Percentiles rank a stretch among this genome's conserved stretches.
phyloP scores from a whole-genome alignment of 176 grass and related monocot genomes.

The Poa annua region DNA sequence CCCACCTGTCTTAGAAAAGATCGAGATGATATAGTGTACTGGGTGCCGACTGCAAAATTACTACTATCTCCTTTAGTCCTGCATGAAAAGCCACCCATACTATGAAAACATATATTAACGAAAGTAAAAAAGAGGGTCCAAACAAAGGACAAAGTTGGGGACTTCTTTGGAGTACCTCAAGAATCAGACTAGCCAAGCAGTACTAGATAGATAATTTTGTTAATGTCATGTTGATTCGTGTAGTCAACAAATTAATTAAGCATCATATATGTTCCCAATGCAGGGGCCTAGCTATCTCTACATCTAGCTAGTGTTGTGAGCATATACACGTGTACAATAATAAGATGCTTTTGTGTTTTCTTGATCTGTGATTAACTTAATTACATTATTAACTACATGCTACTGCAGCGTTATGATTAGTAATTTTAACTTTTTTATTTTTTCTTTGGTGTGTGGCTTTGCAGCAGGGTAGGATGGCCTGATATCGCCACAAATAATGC shows the following conservation, averaged over 20 bases:
- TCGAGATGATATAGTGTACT: constrained; percentile 36
- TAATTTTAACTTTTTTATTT: neutral
- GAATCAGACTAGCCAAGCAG: neutral
- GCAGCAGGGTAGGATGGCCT: constrained; percentile 53
- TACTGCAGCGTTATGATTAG: neutral
- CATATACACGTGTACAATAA: neutral
- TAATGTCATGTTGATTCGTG: neutral
- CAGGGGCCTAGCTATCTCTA: neutral
- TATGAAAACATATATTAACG: neutral
- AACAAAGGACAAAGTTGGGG: constrained; percentile 37
- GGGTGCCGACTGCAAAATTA: constrained; percentile 10
- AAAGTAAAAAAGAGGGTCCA: constrained; percentile 15
- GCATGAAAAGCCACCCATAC: constrained; percentile 9
- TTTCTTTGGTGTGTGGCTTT: constrained; percentile 5
- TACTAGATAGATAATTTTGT: neutral
- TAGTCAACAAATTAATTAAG: neutral
- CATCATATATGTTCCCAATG: neutral
- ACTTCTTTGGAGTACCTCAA: constrained; percentile 19
- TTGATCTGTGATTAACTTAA: neutral
- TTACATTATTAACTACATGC: neutral
- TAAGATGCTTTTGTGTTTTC: neutral
- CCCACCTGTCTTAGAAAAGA: constrained; percentile 37
- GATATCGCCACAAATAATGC: constrained; percentile 40
- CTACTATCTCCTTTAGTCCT: neutral
- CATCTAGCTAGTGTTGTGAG: neutral